Evolutionary conservation across 2,329 filamentous ascomycete species (phyloP), one percentile per base, ranked within the genome.

Genomic region (Exserohilum rostratum): DNA sequence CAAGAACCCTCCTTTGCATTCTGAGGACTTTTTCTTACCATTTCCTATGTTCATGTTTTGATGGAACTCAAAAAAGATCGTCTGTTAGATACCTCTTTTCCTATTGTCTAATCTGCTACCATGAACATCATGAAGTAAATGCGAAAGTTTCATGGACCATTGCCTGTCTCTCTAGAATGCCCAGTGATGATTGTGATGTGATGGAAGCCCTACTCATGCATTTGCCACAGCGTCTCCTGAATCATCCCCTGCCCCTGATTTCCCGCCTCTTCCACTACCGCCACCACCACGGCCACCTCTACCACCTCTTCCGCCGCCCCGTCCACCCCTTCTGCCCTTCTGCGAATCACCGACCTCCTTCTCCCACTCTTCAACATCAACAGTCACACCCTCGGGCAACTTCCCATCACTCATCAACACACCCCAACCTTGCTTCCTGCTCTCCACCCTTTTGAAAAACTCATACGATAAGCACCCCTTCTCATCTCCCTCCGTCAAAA

Each of bases 381-480:
- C 73, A 55, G 64, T 70, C 52, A 67, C 73, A 46, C 73, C 72
- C 20, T 75, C 71, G 0, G 72, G 72, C 46, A 87, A 82, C 66
- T 85, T 78, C 0, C 92, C 92, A 63, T 88, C 83, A 70, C 84
- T 84, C 82, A 91, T 88, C 65, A 96, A 77, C 40, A 90, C 78
- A 0, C 85, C 86, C 1, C 88, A 81, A 30, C 83, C 83, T 50
- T 79, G 76, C 55, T 76, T 83, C 56, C 87, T 77, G 0, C 85
- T 87, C 61, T 85, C 83, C 1, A 93, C 92, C 68, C 85, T 83
- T 76, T 84, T 83, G 68, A 96, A 93, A 69, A 88, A 91, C 50
- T 64, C 53, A 50, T 66, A 69, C 17, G 62, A 38, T 55, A 75
- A 27, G 2, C 72, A 43, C 0, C 72, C 72, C 4, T 85, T 76